Evolutionary conservation across 352 stramenopile species (phyloP).

Genomic region (Saprolegnia parasitica): DNA sequence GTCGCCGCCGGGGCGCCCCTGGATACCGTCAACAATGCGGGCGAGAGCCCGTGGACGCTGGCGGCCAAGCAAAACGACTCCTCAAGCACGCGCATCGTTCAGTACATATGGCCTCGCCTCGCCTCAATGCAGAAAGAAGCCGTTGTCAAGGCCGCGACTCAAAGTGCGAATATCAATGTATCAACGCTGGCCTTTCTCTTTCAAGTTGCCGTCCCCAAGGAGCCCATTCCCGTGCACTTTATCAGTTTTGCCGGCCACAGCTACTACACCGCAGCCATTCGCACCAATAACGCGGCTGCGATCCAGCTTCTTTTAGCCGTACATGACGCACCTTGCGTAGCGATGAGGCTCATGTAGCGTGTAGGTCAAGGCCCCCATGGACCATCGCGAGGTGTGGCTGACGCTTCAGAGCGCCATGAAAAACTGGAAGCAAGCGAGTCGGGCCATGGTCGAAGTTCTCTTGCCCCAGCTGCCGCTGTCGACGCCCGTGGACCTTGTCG

Average conservation of each 20-base stretch:
- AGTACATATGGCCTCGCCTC: slow-evolving; percentile 17
- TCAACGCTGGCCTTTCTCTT: slow-evolving; percentile 11
- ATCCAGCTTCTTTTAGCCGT: slow-evolving; percentile 8
- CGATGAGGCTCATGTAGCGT: neutral
- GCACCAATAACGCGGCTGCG: neutral
- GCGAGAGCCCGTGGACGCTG: slow-evolving; percentile 15
- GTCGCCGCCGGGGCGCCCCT: slow-evolving; percentile 9
- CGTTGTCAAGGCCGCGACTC: slow-evolving; percentile 1
- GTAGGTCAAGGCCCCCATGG: slow-evolving; percentile 20
- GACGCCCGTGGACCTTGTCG: slow-evolving; percentile 6
- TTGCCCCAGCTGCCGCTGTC: slow-evolving; percentile 14
- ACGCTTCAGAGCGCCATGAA: neutral
- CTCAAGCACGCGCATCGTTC: neutral
- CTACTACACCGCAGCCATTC: slow-evolving; percentile 17
- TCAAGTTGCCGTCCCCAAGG: slow-evolving; percentile 14
- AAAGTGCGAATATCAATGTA: neutral
- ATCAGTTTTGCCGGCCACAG: slow-evolving; percentile 1
- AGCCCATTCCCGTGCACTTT: neutral
- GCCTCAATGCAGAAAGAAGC: neutral
- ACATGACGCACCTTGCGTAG: too few species aligned
- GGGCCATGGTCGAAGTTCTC: neutral
- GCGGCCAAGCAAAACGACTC: slow-evolving; percentile 8
- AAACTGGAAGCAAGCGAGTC: neutral
- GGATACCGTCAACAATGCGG: slow-evolving; percentile 15
- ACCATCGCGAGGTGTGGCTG: slow-evolving; percentile 14